These are phyloP conservation scores for Scenedesmus sp. DNA, from an alignment of 163 green algal genomes.

Conservation along the genomic window DNA sequence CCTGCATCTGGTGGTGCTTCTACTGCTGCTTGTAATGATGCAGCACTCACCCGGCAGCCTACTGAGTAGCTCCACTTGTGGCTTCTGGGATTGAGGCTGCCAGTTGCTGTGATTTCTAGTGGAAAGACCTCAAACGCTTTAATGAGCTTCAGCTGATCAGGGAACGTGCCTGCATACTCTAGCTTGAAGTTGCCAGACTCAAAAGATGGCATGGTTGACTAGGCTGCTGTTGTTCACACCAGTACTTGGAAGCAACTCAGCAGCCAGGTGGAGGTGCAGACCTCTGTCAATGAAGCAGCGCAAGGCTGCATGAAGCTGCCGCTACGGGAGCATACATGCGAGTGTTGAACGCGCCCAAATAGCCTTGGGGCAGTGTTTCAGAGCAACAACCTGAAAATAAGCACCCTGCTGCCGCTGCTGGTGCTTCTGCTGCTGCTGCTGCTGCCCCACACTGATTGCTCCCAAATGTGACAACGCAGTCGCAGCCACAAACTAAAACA, in stretches of 20 bases:
- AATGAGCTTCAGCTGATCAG: slow-evolving; percentile 51
- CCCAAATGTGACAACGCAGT: not conserved
- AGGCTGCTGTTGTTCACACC: not conserved
- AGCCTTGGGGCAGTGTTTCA: not conserved
- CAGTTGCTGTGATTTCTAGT: slow-evolving; percentile 43
- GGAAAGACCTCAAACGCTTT: slow-evolving; percentile 31
- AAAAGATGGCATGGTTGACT: slow-evolving; percentile 18
- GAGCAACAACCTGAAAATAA: not conserved
- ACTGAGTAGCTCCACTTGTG: slow-evolving; percentile 20
- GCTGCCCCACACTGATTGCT: not conserved
- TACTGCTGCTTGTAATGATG: not conserved
- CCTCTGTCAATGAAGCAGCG: too few species aligned
- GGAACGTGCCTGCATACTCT: slow-evolving; percentile 24
- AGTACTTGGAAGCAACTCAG: too few species aligned
- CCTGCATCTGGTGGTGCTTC: not conserved
- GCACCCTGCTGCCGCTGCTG: not conserved
- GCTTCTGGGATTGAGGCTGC: slow-evolving; percentile 27
- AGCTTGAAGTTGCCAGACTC: slow-evolving; percentile 14
- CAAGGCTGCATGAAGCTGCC: too few species aligned
- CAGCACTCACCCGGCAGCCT: slow-evolving; percentile 17
- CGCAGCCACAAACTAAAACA: not conserved
- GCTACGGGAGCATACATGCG: too few species aligned
- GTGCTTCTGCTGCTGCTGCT: slow-evolving; percentile 14
- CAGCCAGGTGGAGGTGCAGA: too few species aligned
- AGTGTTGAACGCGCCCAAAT: too few species aligned